Percentiles rank a stretch among this genome's conserved stretches.
Conservation (phyloP, 345 rosid species). For the Gossypium bickii region DNA sequence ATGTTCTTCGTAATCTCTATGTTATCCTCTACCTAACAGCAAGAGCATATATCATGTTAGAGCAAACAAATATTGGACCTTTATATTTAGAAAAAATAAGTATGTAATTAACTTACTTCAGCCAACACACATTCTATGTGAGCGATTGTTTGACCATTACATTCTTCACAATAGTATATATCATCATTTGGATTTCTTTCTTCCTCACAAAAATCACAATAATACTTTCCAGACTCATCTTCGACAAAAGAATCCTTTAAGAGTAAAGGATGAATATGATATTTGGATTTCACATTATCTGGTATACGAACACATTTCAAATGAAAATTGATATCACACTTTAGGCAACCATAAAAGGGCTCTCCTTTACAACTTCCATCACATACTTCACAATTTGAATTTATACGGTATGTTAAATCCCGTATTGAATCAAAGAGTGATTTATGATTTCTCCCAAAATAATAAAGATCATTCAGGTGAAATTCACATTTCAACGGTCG, state of each 20-base stretch:
- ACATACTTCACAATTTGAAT: neutral
- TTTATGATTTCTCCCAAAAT: neutral
- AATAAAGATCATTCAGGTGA: neutral
- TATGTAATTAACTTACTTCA: neutral
- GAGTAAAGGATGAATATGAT: neutral
- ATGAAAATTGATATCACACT: neutral
- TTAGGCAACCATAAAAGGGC: neutral
- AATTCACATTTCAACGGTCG: neutral
- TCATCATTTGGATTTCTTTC: neutral
- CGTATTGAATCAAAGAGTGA: neutral
- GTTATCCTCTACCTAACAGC: too few species aligned
- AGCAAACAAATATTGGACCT: too few species aligned
- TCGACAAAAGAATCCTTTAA: neutral
- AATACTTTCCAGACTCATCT: neutral
- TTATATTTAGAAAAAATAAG: too few species aligned
- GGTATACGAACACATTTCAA: neutral
- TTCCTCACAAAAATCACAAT: neutral
- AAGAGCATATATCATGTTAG: too few species aligned
- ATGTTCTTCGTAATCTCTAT: too few species aligned
- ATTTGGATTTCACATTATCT: neutral
- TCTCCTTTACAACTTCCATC: neutral
- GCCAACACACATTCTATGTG: neutral
- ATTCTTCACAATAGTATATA: neutral
- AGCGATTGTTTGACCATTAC: neutral
- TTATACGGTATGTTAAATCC: neutral